Percentiles rank a stretch among this genome's conserved stretches.
Conservation (phyloP, 2,329 filamentous ascomycete genomes). For the Clonostachys rosea region DNA sequence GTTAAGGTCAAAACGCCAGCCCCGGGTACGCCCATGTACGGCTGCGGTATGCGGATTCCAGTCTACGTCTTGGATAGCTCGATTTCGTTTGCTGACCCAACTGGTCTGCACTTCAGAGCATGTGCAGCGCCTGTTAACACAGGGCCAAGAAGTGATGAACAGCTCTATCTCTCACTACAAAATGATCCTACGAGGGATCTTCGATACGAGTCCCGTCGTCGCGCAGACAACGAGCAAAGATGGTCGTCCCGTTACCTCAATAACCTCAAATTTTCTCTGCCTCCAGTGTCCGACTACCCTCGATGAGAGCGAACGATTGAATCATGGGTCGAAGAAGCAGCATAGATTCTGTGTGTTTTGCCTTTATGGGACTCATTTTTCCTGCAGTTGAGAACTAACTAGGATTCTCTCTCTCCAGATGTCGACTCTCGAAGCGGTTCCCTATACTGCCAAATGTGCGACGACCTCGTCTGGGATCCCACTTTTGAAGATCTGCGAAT, state of each 20-base stretch:
- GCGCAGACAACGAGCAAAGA: slow-evolving; percentile 59
- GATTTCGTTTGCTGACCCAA: slow-evolving; percentile 4
- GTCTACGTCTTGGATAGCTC: slow-evolving; percentile 3
- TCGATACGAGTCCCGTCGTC: slow-evolving; percentile 61
- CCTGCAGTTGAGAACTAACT: background rate
- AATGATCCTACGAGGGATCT: slow-evolving; percentile 64
- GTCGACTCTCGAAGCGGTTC: slow-evolving; percentile 73
- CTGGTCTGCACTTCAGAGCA: slow-evolving; percentile 53
- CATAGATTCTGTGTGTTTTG: slow-evolving; percentile 67
- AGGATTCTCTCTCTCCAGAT: slow-evolving; percentile 41
- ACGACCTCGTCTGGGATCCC: slow-evolving; percentile 79
- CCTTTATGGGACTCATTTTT: background rate
- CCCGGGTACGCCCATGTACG: slow-evolving; percentile 56
- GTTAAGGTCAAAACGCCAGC: slow-evolving; percentile 55
- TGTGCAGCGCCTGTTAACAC: slow-evolving; percentile 61
- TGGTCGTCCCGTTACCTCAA: slow-evolving; percentile 50
- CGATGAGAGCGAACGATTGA: slow-evolving; percentile 58
- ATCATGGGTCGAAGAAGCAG: slow-evolving; percentile 63
- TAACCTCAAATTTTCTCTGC: slow-evolving; percentile 68
- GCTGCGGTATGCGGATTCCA: slow-evolving; percentile 48
- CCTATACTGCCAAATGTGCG: slow-evolving; percentile 76
- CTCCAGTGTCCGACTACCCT: slow-evolving; percentile 69
- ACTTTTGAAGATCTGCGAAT: slow-evolving; percentile 72
- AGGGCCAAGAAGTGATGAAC: slow-evolving; percentile 59
- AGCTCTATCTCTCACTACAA: slow-evolving; percentile 69